These are phyloP conservation scores for Cyberlindnera xishuangbannaensis DNA, from an alignment of 805 yeast species.

Conservation along the genomic window DNA sequence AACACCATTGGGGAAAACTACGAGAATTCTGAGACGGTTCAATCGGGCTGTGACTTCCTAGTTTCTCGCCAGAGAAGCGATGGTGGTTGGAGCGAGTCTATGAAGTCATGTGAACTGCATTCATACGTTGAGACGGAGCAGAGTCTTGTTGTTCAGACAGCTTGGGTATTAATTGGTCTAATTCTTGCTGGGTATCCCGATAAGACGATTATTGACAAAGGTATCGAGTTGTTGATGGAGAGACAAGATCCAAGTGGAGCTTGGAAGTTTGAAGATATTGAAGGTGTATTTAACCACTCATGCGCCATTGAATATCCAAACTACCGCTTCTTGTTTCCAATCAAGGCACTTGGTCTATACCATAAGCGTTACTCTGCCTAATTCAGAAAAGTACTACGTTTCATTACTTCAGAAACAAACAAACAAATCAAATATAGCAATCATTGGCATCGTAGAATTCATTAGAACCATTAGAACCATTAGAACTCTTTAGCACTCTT, in stretches of 20 bases:
- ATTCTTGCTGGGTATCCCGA: slow-evolving; percentile 79
- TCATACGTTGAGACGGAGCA: slow-evolving; percentile 59
- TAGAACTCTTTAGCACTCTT: no score
- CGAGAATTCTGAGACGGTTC: slow-evolving; percentile 53
- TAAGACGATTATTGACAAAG: slow-evolving; percentile 51
- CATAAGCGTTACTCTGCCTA: slow-evolving; percentile 10
- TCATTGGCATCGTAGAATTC: no score
- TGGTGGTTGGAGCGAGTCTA: slow-evolving; percentile 98
- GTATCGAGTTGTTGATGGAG: slow-evolving; percentile 53
- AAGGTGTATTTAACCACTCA: slow-evolving; percentile 94
- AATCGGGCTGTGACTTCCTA: slow-evolving; percentile 80
- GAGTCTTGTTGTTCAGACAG: slow-evolving; percentile 79
- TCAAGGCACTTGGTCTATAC: slow-evolving; percentile 87
- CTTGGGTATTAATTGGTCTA: slow-evolving; percentile 88
- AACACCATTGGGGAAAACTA: slow-evolving; percentile 62
- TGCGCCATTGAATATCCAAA: slow-evolving; percentile 95
- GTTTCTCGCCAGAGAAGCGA: slow-evolving; percentile 69
- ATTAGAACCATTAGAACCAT: no score
- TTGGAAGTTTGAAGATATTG: slow-evolving; percentile 78
- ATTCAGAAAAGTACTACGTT: no score
- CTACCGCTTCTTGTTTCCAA: slow-evolving; percentile 82
- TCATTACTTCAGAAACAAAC: no score
- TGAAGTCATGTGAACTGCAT: slow-evolving; percentile 81
- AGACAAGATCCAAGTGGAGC: slow-evolving; percentile 75
- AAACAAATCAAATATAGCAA: no score